Evolutionary conservation across 176 grass and related monocot species (phyloP), one percentile per base, ranked within the genome.

Genomic region (maize (Zea mays)): DNA sequence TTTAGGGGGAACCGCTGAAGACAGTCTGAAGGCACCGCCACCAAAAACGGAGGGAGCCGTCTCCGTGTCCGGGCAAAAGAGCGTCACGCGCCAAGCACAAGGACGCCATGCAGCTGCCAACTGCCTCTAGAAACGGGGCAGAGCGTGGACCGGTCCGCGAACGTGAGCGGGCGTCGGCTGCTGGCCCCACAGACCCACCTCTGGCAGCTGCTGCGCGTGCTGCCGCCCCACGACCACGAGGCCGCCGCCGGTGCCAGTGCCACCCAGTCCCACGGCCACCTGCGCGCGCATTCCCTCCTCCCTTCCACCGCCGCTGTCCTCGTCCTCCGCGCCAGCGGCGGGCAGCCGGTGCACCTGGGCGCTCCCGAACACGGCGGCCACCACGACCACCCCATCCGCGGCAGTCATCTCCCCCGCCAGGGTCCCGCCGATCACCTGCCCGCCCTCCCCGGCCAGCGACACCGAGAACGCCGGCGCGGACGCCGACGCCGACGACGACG

Each of bases 401-500:
- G 87, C 81, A 15, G 73, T 90, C 85, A 99, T 74, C 50, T 74
- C 82, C 2, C 92, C 96, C 0, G 83, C 89, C n/a, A 99, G 62
- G 45, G 81, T 90, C 8, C 96, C 96, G 2, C 96, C 96, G 49
- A 99, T 89, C 48, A 99, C 96, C 75, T 99, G 92, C 21, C 96
- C 96, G 1, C 83, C 89, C 0, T 71, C 67, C 4, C 85, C 85
- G 0, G 85, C 83, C 1, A 99, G 65, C 10, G 92, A 86, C 63
- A 99, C 77, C 1, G 96, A 60, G 81, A 98, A 94, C 36, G 76
- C 68, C 2, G 78, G 48, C 4, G 72, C 64, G 40, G 12, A 4
- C 75, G 66, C 27, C 27, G 27, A 27, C 27, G 27, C 27, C 27
- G 27, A 27, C 27, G n/a, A 15, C 42, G 67, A 2, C 0, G 73